Conservation (phyloP, 352 stramenopile species). For the Blastocystis sp. region DNA sequence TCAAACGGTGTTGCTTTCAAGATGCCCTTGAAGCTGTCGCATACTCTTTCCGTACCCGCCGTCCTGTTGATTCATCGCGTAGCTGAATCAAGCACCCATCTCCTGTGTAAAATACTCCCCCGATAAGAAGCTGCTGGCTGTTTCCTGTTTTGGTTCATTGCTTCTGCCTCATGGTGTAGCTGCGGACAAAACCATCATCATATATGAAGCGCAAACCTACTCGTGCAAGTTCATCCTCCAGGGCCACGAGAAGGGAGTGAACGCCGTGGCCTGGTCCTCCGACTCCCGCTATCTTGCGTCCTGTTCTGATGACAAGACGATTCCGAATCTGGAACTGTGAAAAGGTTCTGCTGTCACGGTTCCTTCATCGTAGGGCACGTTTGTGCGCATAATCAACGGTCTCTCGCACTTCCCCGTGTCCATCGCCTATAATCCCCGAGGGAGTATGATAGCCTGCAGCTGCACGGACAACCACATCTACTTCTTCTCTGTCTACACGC, state of each 20-base stretch:
- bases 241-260: constrained; percentile 67
- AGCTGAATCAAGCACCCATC: constrained; percentile 40
- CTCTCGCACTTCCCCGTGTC: constrained; percentile 43
- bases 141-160: constrained; percentile 1
- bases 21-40: neutral
- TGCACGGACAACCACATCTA: constrained; percentile 55
- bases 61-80: neutral
- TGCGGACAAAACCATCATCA: constrained; percentile 18
- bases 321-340: constrained; percentile 64
- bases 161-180: constrained; percentile 3
- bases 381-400: constrained; percentile 30
- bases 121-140: constrained; percentile 16
- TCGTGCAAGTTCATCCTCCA: constrained; percentile 60
- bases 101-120: constrained; percentile 36
- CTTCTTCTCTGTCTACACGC: constrained; percentile 65
- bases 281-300: constrained; percentile 49
- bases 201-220: constrained; percentile 35
- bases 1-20: neutral
- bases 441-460: constrained; percentile 47
- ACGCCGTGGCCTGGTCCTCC: constrained; percentile 35
- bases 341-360: neutral
- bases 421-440: constrained; percentile 45
- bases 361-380: neutral
- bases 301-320: constrained; percentile 67
- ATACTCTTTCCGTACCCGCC: constrained; percentile 1